These are phyloP conservation scores for Gaeumannomyces tritici DNA, from an alignment of 2,329 filamentous ascomycete genomes.

Conservation along the genomic window DNA sequence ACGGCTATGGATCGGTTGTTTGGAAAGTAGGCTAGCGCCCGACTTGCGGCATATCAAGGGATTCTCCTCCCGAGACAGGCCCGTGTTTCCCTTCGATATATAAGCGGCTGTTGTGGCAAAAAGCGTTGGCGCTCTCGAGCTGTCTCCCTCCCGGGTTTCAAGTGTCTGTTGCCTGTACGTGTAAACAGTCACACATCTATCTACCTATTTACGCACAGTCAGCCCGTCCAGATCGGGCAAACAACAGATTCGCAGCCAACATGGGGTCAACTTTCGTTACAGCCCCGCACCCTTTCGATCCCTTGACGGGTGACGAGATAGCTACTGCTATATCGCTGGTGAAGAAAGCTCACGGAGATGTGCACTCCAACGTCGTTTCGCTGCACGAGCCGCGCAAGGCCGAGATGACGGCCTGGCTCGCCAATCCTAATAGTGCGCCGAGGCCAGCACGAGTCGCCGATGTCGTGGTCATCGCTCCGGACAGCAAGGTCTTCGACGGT, in stretches of 20 bases:
- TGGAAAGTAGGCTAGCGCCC: too few species aligned
- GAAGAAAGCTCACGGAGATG: slow-evolving; percentile 56
- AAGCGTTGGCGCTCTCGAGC: not conserved
- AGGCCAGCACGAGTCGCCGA: slow-evolving; percentile 68
- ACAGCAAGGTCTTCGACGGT: slow-evolving; percentile 74
- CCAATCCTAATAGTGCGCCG: slow-evolving; percentile 47
- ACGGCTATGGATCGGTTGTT: not conserved
- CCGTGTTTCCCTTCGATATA: not conserved
- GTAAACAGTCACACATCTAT: not conserved
- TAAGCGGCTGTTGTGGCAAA: not conserved
- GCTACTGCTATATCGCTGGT: slow-evolving; percentile 59
- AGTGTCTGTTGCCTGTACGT: not conserved
- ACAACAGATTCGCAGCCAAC: not conserved
- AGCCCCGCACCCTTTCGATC: slow-evolving; percentile 62
- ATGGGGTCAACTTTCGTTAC: not conserved
- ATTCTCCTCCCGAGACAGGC: not conserved
- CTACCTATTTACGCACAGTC: not conserved
- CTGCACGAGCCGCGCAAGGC: slow-evolving; percentile 78
- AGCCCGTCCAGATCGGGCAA: not conserved
- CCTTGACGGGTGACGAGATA: slow-evolving; percentile 64
- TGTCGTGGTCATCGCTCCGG: slow-evolving; percentile 70
- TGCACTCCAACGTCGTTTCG: slow-evolving; percentile 81
- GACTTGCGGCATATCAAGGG: not conserved
- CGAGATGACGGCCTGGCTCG: slow-evolving; percentile 74
- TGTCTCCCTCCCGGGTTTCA: not conserved